These are phyloP conservation scores for Hawksworthiomyces lignivorus DNA, from an alignment of 2,329 filamentous ascomycete species.

Conservation along the genomic window DNA sequence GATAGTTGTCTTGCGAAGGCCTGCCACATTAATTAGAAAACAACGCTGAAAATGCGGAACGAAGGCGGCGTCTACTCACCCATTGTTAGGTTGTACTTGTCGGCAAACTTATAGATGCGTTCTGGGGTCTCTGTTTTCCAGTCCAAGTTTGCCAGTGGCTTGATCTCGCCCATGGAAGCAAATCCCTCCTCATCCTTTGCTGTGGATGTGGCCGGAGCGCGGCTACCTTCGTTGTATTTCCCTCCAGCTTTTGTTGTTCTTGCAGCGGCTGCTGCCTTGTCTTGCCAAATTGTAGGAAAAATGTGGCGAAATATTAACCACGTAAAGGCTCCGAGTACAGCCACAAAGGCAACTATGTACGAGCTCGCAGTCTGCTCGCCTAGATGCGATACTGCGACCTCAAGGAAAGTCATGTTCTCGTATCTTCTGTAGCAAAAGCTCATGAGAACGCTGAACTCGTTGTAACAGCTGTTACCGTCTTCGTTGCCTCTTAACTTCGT, in stretches of 20 bases:
- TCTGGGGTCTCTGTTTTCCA: slow-evolving; percentile 4
- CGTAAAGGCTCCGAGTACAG: background rate
- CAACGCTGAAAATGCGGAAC: no score
- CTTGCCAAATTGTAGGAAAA: no score
- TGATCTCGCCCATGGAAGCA: slow-evolving; percentile 9
- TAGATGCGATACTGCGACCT: background rate
- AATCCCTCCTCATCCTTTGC: background rate
- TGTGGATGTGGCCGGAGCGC: background rate
- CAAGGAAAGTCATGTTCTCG: background rate
- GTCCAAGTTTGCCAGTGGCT: slow-evolving; percentile 7
- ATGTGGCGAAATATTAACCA: no score
- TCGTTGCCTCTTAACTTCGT: no score
- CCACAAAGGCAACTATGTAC: background rate
- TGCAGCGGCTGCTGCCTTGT: no score
- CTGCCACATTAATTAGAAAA: background rate
- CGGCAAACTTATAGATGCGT: slow-evolving; percentile 12
- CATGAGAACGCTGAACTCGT: no score
- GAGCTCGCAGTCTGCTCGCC: background rate
- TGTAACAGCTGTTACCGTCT: no score
- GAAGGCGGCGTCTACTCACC: no score
- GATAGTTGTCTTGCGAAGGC: slow-evolving; percentile 11
- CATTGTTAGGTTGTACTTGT: slow-evolving; percentile 15
- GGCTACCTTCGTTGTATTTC: background rate
- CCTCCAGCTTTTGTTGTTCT: no score
- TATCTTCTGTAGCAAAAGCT: background rate